Base-by-base conservation (phyloP, 108 stramenopile species). In the Cyclotella atomus region DNA sequence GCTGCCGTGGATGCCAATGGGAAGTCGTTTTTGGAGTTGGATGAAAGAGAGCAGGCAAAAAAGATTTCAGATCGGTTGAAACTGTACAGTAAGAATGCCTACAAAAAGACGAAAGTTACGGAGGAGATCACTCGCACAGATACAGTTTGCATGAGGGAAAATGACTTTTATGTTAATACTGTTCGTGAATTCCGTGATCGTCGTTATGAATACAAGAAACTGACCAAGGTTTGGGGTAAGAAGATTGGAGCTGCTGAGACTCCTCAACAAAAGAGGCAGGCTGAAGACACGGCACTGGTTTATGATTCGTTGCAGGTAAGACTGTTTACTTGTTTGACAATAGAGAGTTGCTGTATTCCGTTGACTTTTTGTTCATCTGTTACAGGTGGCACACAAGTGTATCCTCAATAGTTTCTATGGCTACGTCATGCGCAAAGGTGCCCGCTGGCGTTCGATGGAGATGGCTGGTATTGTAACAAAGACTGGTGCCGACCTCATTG, bases 401-500 rank as follows among this genome's bases (percentile, higher is more conserved):
- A 99, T 99, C 68, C 87, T 99, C 10, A 96, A 96, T 76, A 79
- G 79, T 41, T 96, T 97, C 79, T 99, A 99, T 79, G 99, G 99
- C 23, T 99, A 99, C 72, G 99, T 99, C 29, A 99, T 99, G 99
- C 87, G 99, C 30, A 98, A 98, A 75, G 99, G 99, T 41, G 98
- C 99, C 7, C 82, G 99, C n/a, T 99, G 99, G 99, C 87, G 98
- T 29, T 96, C 95, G 4, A 99, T 99, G 99, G 94, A 96, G 66
- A 99, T 99, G 99, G 99, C 97, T 16, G 99, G 98, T 10, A 98
- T 99, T 67, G 99, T 99, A 15, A 99, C 99, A 8, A 96, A 97
- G 74, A 99, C 97, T 17, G 99, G 99, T 35, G 99, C 97, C 14
- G 89, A 95, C 71, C 87, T 99, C 23, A 99, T 99, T 74, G 96